phyloP scores from a whole-genome alignment of 2,329 filamentous ascomycete species.

The Sclerotinia subarctica region DNA sequence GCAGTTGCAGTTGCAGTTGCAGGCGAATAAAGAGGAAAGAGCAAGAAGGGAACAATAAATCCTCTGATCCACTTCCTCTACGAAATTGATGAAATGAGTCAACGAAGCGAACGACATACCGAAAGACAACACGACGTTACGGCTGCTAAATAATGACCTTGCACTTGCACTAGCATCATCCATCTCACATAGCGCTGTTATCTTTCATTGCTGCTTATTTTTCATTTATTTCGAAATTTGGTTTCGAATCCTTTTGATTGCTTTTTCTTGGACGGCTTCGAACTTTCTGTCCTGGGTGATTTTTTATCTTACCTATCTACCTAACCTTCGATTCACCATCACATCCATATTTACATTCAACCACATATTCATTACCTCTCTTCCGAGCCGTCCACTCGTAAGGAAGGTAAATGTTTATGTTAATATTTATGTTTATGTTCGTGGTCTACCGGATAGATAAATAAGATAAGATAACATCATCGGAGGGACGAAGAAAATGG shows the following conservation, averaged over 20 bases:
- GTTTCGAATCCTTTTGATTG: not conserved
- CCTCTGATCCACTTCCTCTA: not conserved
- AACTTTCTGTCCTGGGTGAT: not conserved
- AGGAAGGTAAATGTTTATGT: not conserved
- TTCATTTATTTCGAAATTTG: not conserved
- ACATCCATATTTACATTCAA: not conserved
- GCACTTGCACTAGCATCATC: not conserved
- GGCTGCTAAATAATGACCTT: constrained; percentile 14
- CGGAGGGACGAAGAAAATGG: not conserved
- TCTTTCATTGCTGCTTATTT: constrained; percentile 1
- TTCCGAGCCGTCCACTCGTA: not conserved
- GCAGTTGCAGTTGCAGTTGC: no score
- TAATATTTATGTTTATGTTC: not conserved
- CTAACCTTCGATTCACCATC: not conserved
- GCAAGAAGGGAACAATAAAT: not conserved
- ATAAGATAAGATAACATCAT: not conserved
- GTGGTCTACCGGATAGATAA: not conserved
- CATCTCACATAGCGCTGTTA: constrained; percentile 10
- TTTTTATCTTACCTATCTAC: not conserved
- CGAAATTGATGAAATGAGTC: constrained; percentile 16
- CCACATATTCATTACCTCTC: not conserved
- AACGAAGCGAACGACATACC: constrained; percentile 2
- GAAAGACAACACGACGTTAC: constrained; percentile 8
- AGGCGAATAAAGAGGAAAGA: not conserved
- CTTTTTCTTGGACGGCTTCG: not conserved